Evolutionary conservation across 192 early-diverging fungal species (phyloP), one percentile per base, ranked within the genome.

Genomic region (Backusella tuberculispora): DNA sequence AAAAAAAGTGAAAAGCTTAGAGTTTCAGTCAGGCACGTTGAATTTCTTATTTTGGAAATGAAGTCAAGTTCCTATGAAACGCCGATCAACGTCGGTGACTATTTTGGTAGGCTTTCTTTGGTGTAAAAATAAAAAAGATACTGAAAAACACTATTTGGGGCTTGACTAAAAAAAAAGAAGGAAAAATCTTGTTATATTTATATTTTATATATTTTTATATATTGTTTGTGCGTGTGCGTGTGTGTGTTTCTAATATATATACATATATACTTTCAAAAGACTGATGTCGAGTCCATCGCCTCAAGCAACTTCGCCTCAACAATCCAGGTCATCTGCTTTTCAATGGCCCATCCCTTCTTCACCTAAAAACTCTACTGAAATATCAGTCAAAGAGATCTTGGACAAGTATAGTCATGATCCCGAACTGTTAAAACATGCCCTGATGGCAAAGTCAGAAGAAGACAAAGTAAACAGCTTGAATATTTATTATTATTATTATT

Each of bases 361-460:
- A 17, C 69, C 68, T 50, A 37, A 45, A 15, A 71, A 48, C 19
- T 65, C 50, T 26, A 71, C 21, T 63, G 76, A 78, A 38, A 73
- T 78, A 17, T 70, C 77, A 10, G 44, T 78, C 38, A 78, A 44
- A 44, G 72, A 78, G 41, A 78, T 78, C 21, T 42, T 78, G n/a
- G 77, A 78, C 4, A 69, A 44, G 40, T 78, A 70, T 63, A 50
- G 46, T n/a, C 56, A 78, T 68, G 72, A 78, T 53, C 63, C 66
- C 34, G 76, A 78, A 45, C 40, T 78, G 63, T 50, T 78, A 47
- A 78, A 78, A 46, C 71, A 73, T 42, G 76, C 72, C 14, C 48
- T 78, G 65, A 71, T 68, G 37, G 76, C 76, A 3, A 78, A 78
- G 14, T 72, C 72, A 19, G 76, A 78, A 69, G 77, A 78, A 53